Evolutionary conservation across 495 filamentous ascomycete species (phyloP), one percentile per base, ranked within the genome.

Genomic region (Aspergillus bertholletiae): DNA sequence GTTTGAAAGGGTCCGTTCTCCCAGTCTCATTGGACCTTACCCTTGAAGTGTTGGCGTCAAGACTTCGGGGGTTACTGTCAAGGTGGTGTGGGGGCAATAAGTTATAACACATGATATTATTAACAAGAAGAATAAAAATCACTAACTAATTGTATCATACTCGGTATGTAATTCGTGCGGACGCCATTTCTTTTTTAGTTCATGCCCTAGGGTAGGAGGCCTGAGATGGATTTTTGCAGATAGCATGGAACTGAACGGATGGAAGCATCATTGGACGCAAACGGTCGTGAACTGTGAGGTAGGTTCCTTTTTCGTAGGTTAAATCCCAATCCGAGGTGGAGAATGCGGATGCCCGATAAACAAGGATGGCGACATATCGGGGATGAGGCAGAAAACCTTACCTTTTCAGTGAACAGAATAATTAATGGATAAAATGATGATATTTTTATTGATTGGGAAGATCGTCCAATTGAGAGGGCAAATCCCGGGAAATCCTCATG

Each of bases 21-120:
- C 23, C 40, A 17, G 32, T 51, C 56, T 56, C 45, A 63, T 63
- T 63, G 60, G 60, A 22, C 35, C 43, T 50, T 40, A 39, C 37
- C 40, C 51, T 15, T 43, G 35, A 27, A 47, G 51, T 54, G 46
- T 55, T 63, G 57, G 61, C 57, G 57, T 60, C 57, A 60, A 54
- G 50, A 54, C 46, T 58, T 44, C 30, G 20, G 22, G 20, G 12
- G 30, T 35, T 49, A 7, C n/a, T 35, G 5, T 13, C 5, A 34
- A 27, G 30, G 46, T 28, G n/a, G 46, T 43, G 39, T 43, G 39
- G 17, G 34, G 34, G 34, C n/a, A n/a, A n/a, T n/a, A n/a, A n/a
- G n/a, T n/a, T n/a, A n/a, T n/a, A n/a, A n/a, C n/a, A n/a, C n/a
- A n/a, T n/a, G n/a, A n/a, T n/a, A n/a, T n/a, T n/a, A n/a, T n/a